Base-by-base conservation (phyloP, 495 filamentous ascomycete species). In the Xylaria sp. region DNA sequence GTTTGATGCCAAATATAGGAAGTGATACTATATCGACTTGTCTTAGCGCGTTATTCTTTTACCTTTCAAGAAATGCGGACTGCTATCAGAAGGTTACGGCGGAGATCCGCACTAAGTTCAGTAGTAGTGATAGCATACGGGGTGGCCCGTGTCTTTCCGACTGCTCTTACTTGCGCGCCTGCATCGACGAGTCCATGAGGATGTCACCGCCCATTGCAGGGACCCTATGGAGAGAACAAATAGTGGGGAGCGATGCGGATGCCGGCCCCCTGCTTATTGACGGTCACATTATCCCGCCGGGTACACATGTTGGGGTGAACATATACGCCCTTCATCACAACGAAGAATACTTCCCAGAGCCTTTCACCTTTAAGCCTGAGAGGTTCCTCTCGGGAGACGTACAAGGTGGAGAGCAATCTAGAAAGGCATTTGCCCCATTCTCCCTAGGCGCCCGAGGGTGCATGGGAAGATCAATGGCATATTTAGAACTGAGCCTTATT, bases 101-200 rank as follows among this genome's bases (percentile, higher is more conserved):
- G 1, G 48, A 53, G 48, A 53, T 53, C 48, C 48, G 48, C 19
- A 24, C 48, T 8, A 53, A 7, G 6, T 53, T 21, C 21, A 26
- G 12, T 4, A 53, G 15, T 26, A 15, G 7, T 26, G 19, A 21
- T 21, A 77, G 80, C 7, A 80, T 84, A 0, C 83, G 86, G 26
- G 40, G 48, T 0, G 62, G 63, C 8, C 75, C 72, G 7, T 85
- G 85, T 40, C 78, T 90, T 0, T 74, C 81, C 12, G 83, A 83
- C 3, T 76, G 85, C 31, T 80, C 82, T 73, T 82, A 86, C 61
- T 74, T 79, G 1, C 77, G 79, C 19, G 82, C 80, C 2, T 83
- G 85, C 72, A 86, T 91, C 68, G 86, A 91, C 69, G 90, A 91
- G 69, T 73, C 84, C 0, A 76, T 91, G 73, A 84, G 90, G n/a